A percentile compares a stretch with the other conserved stretches of the same genome.
phyloP scores from a whole-genome alignment of 202 grass and related monocot species.

The Thinopyrum obtusiflorum region DNA sequence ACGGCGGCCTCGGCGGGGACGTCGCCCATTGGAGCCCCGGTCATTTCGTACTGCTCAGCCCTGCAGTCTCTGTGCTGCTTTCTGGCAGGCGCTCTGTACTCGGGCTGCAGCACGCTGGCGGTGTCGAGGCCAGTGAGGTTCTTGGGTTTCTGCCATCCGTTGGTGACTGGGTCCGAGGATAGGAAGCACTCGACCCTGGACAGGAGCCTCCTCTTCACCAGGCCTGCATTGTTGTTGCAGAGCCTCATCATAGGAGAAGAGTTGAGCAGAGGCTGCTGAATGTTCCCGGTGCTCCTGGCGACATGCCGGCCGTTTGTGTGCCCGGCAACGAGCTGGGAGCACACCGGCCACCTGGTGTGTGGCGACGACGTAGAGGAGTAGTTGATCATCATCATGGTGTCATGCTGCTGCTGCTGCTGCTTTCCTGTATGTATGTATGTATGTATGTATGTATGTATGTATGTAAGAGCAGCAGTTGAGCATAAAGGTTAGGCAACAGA shows the following conservation, averaged over 20 bases:
- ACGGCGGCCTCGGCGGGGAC: conserved; percentile 46
- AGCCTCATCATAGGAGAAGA: conserved; percentile 8
- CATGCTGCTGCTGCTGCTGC: too few relatives aligned
- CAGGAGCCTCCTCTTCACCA: conserved; percentile 31
- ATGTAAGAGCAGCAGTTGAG: too few relatives aligned
- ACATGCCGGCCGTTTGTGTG: too few relatives aligned
- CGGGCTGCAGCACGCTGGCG: conserved; percentile 20
- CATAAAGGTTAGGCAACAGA: too few relatives aligned
- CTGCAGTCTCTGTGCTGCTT: conserved; percentile 56
- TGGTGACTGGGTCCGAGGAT: conserved; percentile 40
- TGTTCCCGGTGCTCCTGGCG: too few relatives aligned
- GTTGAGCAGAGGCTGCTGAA: background rate
- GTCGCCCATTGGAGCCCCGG: conserved; percentile 46
- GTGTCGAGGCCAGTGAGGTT: conserved; percentile 20
- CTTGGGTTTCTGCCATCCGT: conserved; percentile 46
- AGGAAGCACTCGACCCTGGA: conserved; percentile 47
- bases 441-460: too few relatives aligned
- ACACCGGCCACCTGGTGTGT: too few relatives aligned
- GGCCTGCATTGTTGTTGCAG: conserved; percentile 16
- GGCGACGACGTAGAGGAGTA: too few relatives aligned
- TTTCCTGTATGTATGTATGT: too few relatives aligned
- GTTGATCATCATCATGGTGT: too few relatives aligned
- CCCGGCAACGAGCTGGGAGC: too few relatives aligned
- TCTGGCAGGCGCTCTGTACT: conserved; percentile 28
- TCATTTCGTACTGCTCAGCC: conserved; percentile 67